Evolutionary conservation across 345 rosid genomes (phyloP), one percentile per base, ranked within the genome.

Genomic region (Arabis hirsuta): DNA sequence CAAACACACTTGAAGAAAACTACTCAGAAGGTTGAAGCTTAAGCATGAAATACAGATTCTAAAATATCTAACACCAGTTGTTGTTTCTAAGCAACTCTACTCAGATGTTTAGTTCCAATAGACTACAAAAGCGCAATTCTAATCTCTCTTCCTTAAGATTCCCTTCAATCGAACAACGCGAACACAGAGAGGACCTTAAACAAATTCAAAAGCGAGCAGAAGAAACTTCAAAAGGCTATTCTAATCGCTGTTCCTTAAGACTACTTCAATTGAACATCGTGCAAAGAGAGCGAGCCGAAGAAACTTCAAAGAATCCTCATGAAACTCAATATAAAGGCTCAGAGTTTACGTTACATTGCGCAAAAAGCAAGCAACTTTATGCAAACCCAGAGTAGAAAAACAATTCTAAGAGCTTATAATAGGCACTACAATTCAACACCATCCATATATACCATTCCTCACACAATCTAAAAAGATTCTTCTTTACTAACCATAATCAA

Each of bases 1-100:
- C 27, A 65, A 73, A 73, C 65, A 73, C 65, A 64, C 46, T 58
- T 41, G 14, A 50, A 29, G 24, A 66, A 29, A 62, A 42, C 61
- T 42, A 58, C 32, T 58, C 62, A 58, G 53, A 74, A 74, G 7
- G 0, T 29, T 51, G 7, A 51, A 51, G 43, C 62, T 52, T 50
- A 8, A 74, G 42, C 47, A 59, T 41, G 19, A 26, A 7, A 12
- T 50, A 51, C 3, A 27, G 11, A 26, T 4, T 22, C 12, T 38
- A 13, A 62, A 26, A 16, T 19, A 16, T 16, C 8, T 55, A 47
- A 47, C 34, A 13, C 36, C 31, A 44, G 69, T 32, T 44, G 39
- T 16, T 14, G 42, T 55, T 47, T 45, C 32, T 12, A 45, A 32
- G 16, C 14, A 48, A 48, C 41, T 51, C 55, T 66, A 20, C 6